phyloP scores from a whole-genome alignment of 768 basidiomycete species.

The Solioccasus polychromus region DNA sequence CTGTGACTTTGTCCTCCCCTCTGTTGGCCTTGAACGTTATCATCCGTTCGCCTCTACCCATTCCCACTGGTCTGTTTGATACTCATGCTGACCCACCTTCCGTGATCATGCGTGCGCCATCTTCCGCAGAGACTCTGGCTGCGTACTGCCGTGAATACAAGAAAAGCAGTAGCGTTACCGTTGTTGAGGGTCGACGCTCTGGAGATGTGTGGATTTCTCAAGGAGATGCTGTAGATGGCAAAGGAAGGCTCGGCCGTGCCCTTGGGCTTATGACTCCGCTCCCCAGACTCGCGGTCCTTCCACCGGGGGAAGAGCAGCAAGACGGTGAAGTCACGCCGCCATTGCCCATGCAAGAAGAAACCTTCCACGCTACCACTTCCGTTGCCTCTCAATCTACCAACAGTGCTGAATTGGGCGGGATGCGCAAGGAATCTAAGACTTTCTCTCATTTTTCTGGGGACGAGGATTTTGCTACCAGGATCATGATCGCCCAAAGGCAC shows the following conservation, averaged over 20 bases:
- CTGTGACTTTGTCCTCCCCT: slow-evolving; percentile 67
- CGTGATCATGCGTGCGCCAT: slow-evolving; percentile 41
- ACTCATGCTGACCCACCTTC: slow-evolving; percentile 41
- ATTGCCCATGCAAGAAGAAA: slow-evolving; percentile 56
- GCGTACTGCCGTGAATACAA: slow-evolving; percentile 44
- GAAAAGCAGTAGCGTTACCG: slow-evolving; percentile 58
- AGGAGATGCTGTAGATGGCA: slow-evolving; percentile 70
- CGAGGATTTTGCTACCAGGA: slow-evolving; percentile 49
- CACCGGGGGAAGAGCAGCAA: slow-evolving; percentile 38
- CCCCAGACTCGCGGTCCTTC: slow-evolving; percentile 69
- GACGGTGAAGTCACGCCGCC: slow-evolving; percentile 51
- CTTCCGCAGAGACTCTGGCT: slow-evolving; percentile 37
- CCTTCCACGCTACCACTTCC: slow-evolving; percentile 42
- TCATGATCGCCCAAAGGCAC: slow-evolving; percentile 73
- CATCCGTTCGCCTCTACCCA: slow-evolving; percentile 59
- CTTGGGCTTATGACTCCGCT: slow-evolving; percentile 59
- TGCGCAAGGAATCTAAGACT: slow-evolving; percentile 50
- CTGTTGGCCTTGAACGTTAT: slow-evolving; percentile 61
- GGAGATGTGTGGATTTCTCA: slow-evolving; percentile 74
- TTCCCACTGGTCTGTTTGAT: slow-evolving; percentile 66
- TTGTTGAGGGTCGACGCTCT: slow-evolving; percentile 68
- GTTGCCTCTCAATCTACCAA: slow-evolving; percentile 55
- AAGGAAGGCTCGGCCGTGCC: slow-evolving; percentile 57
- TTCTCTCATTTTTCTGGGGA: slow-evolving; percentile 55
- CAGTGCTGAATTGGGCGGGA: slow-evolving; percentile 55